These are phyloP conservation scores for Hanseniaspora hatyaiensis DNA, from an alignment of 805 yeast species.

Conservation along the genomic window DNA sequence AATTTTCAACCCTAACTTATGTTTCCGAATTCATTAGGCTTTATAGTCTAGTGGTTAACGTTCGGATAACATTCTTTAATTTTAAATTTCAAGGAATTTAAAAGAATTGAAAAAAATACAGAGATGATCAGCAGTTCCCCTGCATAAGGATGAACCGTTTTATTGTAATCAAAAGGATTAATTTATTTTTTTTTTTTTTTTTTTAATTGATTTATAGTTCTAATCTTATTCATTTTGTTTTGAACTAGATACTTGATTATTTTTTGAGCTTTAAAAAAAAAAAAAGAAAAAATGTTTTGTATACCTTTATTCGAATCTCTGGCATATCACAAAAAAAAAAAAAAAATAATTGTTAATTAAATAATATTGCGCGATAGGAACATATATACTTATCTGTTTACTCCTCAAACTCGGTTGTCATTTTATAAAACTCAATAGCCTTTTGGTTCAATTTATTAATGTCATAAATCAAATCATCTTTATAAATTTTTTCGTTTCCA, in stretches of 20 bases:
- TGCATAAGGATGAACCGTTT: conserved; percentile 99
- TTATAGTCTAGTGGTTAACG: conserved; percentile 10
- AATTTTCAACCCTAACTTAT: not conserved
- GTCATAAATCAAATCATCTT: conserved; percentile 29
- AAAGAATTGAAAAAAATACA: conserved; percentile 95
- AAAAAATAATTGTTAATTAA: no score
- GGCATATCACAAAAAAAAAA: no score
- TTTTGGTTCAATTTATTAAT: conserved; percentile 33
- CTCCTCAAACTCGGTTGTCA: conserved; percentile 16
- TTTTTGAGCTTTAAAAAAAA: no score
- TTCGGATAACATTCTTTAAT: conserved; percentile 10
- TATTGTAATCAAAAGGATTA: conserved; percentile 18
- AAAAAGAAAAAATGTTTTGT: not conserved
- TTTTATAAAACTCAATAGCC: conserved; percentile 23
- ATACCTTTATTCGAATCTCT: no score
- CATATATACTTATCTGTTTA: not conserved
- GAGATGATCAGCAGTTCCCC: conserved; percentile 99
- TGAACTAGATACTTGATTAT: not conserved
- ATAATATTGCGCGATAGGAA: no score
- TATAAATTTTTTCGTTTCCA: not conserved
- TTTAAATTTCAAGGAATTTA: conserved; percentile 15
- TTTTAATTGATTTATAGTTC: conserved; percentile 1
- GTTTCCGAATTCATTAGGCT: conserved; percentile 13
- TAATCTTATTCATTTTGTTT: not conserved
- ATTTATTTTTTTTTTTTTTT: conserved; percentile 12